Conservation (phyloP, 2,329 filamentous ascomycete species). For the Cladorrhinum sp. region DNA sequence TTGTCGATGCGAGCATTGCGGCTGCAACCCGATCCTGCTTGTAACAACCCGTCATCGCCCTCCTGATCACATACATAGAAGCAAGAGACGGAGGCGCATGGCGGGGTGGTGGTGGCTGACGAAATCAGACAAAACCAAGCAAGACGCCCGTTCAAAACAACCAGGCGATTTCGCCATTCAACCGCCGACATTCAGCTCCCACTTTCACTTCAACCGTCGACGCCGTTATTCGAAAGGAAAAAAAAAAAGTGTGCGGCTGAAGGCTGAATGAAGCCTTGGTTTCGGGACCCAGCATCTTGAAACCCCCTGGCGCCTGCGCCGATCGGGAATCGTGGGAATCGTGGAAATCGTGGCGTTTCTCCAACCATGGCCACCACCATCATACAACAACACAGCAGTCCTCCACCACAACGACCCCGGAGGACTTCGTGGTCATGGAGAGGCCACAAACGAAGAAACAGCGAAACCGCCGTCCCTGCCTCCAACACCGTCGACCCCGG, state of each 20-base stretch:
- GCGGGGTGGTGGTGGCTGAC: background rate
- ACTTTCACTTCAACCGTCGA: background rate
- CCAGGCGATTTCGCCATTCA: background rate
- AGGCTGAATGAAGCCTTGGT: background rate
- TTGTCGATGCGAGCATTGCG: background rate
- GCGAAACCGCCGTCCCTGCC: conserved; percentile 16
- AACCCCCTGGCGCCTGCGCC: background rate
- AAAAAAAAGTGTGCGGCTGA: background rate
- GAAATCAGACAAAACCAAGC: background rate
- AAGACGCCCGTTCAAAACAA: background rate
- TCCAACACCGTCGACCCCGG: conserved; percentile 4
- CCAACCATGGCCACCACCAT: background rate
- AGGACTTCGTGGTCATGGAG: conserved; percentile 17
- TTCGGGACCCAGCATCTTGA: background rate
- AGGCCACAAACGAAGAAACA: conserved; percentile 18
- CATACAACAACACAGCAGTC: background rate
- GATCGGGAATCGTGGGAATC: background rate
- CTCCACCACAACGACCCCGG: conserved; percentile 3
- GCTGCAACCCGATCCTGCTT: background rate
- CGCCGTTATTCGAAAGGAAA: background rate
- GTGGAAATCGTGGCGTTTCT: background rate
- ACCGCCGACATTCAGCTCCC: no score
- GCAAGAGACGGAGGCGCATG: background rate
- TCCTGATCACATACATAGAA: background rate
- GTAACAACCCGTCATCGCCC: background rate